Evolutionary conservation across 2,329 filamentous ascomycete species (phyloP), one percentile per base, ranked within the genome.

Genomic region (Trichoderma simmonsii): DNA sequence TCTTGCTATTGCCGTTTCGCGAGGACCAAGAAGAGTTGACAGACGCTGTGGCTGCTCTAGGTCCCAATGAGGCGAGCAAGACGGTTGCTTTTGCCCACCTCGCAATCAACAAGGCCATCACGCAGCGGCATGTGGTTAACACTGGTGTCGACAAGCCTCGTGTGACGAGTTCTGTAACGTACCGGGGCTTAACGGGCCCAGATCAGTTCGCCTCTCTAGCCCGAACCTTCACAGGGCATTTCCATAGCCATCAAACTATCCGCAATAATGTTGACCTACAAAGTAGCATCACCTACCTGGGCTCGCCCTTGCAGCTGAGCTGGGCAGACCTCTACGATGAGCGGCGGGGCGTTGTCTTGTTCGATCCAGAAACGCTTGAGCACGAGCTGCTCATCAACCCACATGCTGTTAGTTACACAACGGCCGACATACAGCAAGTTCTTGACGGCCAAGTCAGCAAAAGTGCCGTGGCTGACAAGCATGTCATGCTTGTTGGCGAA

Each of bases 71-170:
- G 4, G 76, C 76, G 15, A 72, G 72, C 12, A 21, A 65, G 21
- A 77, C 67, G 3, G 76, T 77, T 67, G 73, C 73, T 11, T 77
- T 77, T 73, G 75, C 75, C 4, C 73, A 77, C 67, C 70, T 77
- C 0, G 75, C 74, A 21, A 75, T 77, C 30, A 76, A 77, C 12
- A 77, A 74, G 43, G 75, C 76, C 18, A 74, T 77, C 36, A 73
- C 69, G 1, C 76, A 77, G 67, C 70, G 73, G 0, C 26, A 74
- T 62, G 32, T 73, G 4, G 59, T 73, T 1, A 6, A 18, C n/a
- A 2, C 69, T 21, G 56, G 34, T 28, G 28, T 65, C 34, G 32
- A 64, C n/a, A 74, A 72, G 15, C 59, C 21, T 24, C 21, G 15
- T 26, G 5, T 14, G 3, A 48, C 32, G 6, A 72, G 32, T 24